These are phyloP conservation scores for Cutaneotrichosporon daszewskae DNA, from an alignment of 1,284 basidiomycete species.

Conservation along the genomic window DNA sequence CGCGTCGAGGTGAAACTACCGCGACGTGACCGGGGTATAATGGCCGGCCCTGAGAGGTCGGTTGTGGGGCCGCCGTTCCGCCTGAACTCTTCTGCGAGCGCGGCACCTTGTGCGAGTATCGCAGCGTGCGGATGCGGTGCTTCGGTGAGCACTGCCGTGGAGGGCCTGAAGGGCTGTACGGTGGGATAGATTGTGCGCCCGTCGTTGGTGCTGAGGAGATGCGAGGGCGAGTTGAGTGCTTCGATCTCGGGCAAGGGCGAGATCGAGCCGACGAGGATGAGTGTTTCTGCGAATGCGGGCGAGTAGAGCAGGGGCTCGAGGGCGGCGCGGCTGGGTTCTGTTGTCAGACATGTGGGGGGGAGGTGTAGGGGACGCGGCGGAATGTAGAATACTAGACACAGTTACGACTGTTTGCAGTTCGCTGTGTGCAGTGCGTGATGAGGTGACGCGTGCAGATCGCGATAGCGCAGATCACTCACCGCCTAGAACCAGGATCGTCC, in stretches of 20 bases:
- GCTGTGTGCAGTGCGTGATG: too few species aligned
- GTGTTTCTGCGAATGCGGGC: conserved; percentile 26
- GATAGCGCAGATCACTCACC: conserved; percentile 23
- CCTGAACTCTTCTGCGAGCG: conserved; percentile 23
- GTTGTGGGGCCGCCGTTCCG: too few species aligned
- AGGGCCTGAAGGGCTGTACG: conserved; percentile 27
- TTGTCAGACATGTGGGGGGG: neutral
- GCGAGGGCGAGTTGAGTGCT: conserved; percentile 30
- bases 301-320: conserved; percentile 35
- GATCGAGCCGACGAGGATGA: conserved; percentile 29
- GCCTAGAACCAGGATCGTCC: conserved; percentile 33
- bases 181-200: conserved; percentile 29
- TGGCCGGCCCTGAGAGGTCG: too few species aligned
- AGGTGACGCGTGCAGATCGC: too few species aligned
- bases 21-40: conserved; percentile 8
- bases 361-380: neutral
- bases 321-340: conserved; percentile 24
- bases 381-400: neutral
- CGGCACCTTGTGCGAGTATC: conserved; percentile 24
- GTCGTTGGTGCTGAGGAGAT: conserved; percentile 20
- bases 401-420: neutral
- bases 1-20: conserved; percentile 11
- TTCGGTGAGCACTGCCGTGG: conserved; percentile 2
- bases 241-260: conserved; percentile 28
- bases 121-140: conserved; percentile 19